Conservation (phyloP, 306 rosid genomes). For the Castanopsis chinensis region DNA sequence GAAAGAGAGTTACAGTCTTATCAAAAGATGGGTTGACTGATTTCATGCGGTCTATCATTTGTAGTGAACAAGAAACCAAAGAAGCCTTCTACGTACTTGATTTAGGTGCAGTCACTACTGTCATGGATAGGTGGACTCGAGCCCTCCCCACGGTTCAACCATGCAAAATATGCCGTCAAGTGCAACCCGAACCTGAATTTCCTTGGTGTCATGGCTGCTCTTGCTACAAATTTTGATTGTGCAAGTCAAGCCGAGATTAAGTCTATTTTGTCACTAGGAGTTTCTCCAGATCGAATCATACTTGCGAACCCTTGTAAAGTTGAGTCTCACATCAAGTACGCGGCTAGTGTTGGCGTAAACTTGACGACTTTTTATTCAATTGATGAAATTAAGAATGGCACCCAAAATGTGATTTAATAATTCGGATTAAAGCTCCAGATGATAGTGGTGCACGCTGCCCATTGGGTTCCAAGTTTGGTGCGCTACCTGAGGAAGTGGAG, state of each 20-base stretch:
- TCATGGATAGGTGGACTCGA: conserved; percentile 33
- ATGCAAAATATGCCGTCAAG: conserved; percentile 55
- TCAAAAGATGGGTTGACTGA: conserved; percentile 9
- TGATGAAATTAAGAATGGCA: conserved; percentile 40
- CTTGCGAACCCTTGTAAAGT: conserved; percentile 56
- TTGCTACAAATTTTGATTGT: conserved; percentile 52
- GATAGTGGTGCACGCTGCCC: conserved; percentile 32
- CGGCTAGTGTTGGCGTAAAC: conserved; percentile 51
- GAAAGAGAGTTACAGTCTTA: conserved; percentile 1
- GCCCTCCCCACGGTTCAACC: conserved; percentile 44
- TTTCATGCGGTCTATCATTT: conserved; percentile 24
- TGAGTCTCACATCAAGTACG: conserved; percentile 48
- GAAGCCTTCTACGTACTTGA: conserved; percentile 41
- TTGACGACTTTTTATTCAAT: conserved; percentile 47
- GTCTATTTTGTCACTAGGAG: conserved; percentile 46
- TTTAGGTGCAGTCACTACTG: conserved; percentile 14
- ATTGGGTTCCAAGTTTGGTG: conserved; percentile 46
- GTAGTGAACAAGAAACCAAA: not conserved
- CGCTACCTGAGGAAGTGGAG: conserved; percentile 35
- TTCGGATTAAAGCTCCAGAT: conserved; percentile 38
- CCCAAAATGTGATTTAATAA: conserved; percentile 36
- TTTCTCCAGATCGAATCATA: conserved; percentile 48
- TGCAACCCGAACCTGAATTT: conserved; percentile 43
- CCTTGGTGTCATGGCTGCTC: conserved; percentile 37
- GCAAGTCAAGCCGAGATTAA: conserved; percentile 54